Conservation (phyloP, 768 basidiomycete genomes). For the Pleurotus eryngii region DNA sequence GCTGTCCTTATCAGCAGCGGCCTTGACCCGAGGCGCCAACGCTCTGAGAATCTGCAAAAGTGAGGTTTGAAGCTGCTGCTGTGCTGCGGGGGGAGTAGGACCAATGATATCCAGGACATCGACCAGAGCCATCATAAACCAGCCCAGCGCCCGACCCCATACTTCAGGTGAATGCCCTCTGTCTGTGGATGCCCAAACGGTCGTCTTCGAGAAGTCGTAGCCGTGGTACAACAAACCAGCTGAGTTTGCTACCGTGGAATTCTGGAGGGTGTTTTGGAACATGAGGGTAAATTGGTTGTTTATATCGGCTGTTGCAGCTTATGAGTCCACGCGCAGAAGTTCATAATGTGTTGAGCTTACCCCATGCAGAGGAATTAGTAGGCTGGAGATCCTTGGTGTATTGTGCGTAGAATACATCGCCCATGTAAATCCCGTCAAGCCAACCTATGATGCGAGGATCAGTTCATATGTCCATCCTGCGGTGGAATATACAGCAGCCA, state of each 20-base stretch:
- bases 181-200: constrained; percentile 42
- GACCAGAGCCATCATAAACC: constrained; percentile 48
- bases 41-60: constrained; percentile 31
- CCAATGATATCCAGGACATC: constrained; percentile 37
- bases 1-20: constrained; percentile 33
- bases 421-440: constrained; percentile 47
- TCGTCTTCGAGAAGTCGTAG: constrained; percentile 41
- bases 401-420: constrained; percentile 39
- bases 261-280: constrained; percentile 40
- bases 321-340: constrained; percentile 7
- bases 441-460: constrained; percentile 26
- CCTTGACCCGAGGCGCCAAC: constrained; percentile 31
- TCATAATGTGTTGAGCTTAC: constrained; percentile 18
- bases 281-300: constrained; percentile 38
- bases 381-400: constrained; percentile 35
- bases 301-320: constrained; percentile 31
- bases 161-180: constrained; percentile 46
- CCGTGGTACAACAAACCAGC: constrained; percentile 46
- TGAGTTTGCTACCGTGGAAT: constrained; percentile 32
- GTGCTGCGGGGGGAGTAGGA: neutral
- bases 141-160: constrained; percentile 46
- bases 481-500: constrained; percentile 3
- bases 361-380: constrained; percentile 34
- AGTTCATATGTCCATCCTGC: neutral
- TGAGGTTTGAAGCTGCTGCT: constrained; percentile 18